Evolutionary conservation across 2,329 filamentous ascomycete species (phyloP).

Genomic region (Ophiostoma sp.): DNA sequence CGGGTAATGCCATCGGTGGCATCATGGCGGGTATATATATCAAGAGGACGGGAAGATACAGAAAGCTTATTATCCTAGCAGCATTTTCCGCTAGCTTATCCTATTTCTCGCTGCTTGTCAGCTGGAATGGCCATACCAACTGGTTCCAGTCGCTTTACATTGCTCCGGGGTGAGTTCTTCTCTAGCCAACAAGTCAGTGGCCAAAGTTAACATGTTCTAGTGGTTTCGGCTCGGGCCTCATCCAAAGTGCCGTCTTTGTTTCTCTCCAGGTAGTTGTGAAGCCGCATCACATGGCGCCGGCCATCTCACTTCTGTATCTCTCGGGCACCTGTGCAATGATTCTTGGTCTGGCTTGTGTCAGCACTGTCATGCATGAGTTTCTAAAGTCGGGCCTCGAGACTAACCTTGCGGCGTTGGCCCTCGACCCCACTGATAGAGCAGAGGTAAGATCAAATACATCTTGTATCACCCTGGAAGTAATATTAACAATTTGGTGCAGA

Average conservation of each 20-base stretch:
- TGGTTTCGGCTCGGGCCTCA: conserved; percentile 40
- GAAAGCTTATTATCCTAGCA: conserved; percentile 46
- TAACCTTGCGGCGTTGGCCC: conserved; percentile 28
- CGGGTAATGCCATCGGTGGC: conserved; percentile 61
- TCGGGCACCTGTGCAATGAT: conserved; percentile 36
- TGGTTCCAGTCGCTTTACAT: conserved; percentile 55
- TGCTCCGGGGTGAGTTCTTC: conserved; percentile 40
- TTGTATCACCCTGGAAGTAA: not conserved
- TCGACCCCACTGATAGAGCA: conserved; percentile 25
- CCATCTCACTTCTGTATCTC: conserved; percentile 40
- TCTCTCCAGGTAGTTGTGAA: conserved; percentile 39
- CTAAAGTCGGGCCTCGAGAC: conserved; percentile 27
- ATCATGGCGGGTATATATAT: conserved; percentile 55
- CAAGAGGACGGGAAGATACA: conserved; percentile 55
- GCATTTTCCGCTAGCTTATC: conserved; percentile 44
- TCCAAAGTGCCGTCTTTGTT: conserved; percentile 40
- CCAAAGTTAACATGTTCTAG: conserved; percentile 25
- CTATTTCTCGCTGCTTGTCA: conserved; percentile 49
- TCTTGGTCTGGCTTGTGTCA: conserved; percentile 37
- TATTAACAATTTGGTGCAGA: conserved; percentile 7
- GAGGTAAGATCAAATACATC: conserved; percentile 26
- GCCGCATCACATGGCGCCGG: conserved; percentile 37
- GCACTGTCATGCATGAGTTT: conserved; percentile 33
- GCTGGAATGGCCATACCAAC: conserved; percentile 56
- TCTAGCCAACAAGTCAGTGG: too few species aligned